These are phyloP conservation scores for Limnomonas spitsbergensis DNA, from an alignment of 139 green algal species.

Conservation along the genomic window DNA sequence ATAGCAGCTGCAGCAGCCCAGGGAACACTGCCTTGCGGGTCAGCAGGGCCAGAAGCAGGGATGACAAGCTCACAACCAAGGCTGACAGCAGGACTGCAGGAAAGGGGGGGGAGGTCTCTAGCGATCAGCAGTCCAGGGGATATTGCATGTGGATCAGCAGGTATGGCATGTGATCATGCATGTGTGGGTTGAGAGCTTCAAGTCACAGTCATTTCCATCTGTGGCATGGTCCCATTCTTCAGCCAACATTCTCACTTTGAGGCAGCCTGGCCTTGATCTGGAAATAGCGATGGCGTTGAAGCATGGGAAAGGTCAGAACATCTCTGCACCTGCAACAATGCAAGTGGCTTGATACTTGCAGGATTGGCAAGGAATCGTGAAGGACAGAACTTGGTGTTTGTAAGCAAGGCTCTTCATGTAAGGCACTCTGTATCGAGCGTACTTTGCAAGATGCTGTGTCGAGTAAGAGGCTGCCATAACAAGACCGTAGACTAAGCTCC, in stretches of 20 bases:
- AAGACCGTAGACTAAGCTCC: constrained; percentile 22
- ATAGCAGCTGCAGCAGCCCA: background rate
- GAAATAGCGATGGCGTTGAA: constrained; percentile 34
- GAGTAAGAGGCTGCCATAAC: constrained; percentile 22
- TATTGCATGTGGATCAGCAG: too few relatives aligned
- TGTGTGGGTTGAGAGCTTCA: too few relatives aligned
- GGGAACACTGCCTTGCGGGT: background rate
- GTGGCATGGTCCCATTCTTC: too few relatives aligned
- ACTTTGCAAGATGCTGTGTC: constrained; percentile 22
- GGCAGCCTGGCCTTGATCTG: constrained; percentile 16
- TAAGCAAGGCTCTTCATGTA: too few relatives aligned
- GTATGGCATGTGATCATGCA: too few relatives aligned
- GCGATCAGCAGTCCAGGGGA: too few relatives aligned
- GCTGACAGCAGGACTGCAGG: background rate
- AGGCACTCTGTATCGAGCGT: background rate
- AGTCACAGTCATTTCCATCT: too few relatives aligned
- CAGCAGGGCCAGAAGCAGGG: background rate
- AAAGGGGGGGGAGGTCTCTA: too few relatives aligned
- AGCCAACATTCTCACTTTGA: too few relatives aligned
- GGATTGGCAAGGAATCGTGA: too few relatives aligned
- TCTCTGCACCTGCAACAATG: constrained; percentile 23
- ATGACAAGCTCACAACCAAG: background rate
- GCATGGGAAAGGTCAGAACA: constrained; percentile 19
- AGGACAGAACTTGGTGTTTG: too few relatives aligned
- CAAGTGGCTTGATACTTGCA: too few relatives aligned